phyloP scores from a whole-genome alignment of 345 rosid species.

The Syzygium jambos region DNA sequence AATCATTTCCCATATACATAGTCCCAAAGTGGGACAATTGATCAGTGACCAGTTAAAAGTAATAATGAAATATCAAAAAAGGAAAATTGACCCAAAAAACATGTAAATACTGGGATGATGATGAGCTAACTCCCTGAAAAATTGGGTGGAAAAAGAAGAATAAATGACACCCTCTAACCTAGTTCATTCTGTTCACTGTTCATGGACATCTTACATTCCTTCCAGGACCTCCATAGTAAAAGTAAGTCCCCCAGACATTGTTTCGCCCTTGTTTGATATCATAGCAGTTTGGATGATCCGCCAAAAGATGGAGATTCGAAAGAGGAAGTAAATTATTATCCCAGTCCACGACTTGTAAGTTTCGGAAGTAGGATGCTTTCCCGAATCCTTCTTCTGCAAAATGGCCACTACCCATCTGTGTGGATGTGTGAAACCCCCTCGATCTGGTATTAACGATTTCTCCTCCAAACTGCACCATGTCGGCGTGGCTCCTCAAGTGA shows the following conservation, averaged over 20 bases:
- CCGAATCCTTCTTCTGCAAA: conserved; percentile 84
- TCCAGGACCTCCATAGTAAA: conserved; percentile 98
- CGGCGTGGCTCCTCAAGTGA: conserved; percentile 82
- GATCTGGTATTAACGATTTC: conserved; percentile 79
- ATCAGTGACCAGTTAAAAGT: conserved; percentile 1
- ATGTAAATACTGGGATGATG: not conserved
- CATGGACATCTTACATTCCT: conserved; percentile 76
- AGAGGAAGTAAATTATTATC: conserved; percentile 79
- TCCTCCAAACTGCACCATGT: conserved; percentile 96
- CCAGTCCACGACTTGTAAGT: conserved; percentile 91
- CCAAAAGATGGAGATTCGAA: conserved; percentile 56
- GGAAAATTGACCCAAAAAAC: conserved; percentile 11
- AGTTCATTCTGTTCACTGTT: not conserved
- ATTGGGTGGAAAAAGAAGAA: not conserved
- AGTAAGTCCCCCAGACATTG: conserved; percentile 86
- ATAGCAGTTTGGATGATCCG: conserved; percentile 88
- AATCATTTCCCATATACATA: conserved; percentile 26
- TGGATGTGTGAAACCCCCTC: conserved; percentile 73
- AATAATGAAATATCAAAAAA: not conserved
- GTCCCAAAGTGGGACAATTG: conserved; percentile 8
- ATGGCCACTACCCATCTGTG: conserved; percentile 98
- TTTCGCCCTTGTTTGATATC: conserved; percentile 82
- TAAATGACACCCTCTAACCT: not conserved
- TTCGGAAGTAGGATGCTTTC: conserved; percentile 87
- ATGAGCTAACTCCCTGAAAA: not conserved